Evolutionary conservation across 768 basidiomycete genomes (phyloP), one percentile per base, ranked within the genome.

Genomic region (Rhodotorula sphaerocarpa): DNA sequence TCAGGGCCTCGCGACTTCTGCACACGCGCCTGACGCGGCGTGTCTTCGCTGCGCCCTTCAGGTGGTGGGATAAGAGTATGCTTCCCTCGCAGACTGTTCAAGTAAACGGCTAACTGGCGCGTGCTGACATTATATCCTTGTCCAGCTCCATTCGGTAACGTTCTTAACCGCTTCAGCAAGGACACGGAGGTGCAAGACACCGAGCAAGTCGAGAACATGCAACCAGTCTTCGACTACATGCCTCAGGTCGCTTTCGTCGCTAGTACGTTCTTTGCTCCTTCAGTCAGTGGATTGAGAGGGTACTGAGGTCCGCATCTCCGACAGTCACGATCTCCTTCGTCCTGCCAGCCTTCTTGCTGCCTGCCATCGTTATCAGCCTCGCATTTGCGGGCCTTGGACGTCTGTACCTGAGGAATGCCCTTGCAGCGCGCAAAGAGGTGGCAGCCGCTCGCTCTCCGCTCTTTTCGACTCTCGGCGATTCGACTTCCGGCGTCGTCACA

Each of bases 401-500:
- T 9, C 65, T 77, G 10, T 79, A 79, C 70, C 72, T 78, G 20
- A 74, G 74, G 5, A 73, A 74, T 46, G 66, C 66, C 9, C 58
- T 67, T 20, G 61, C 66, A 2, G 58, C 66, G 9, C 57, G 66
- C 15, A 67, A 67, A 30, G 58, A 63, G 16, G 62, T 67, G 46
- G 48, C 66, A 3, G 44, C 41, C 7, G 58, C 66, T 6, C 57
- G 66, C 31, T 76, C 75, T 20, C 78, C 78, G 2, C 73, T 79
- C 20, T 75, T 77, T 64, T 73, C 75, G 52, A 70, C 71, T 11
- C 76, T 78, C 48, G 75, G 75, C 34, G 77, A 78, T 53, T 73
- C 73, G 6, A 68, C 76, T 5, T 72, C 73, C 9, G 77, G 77
- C 21, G 74, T 76, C 63, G 74, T 74, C 5, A 75, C 75, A 1